phyloP scores from a whole-genome alignment of 495 filamentous ascomycete species.

The Hypoxylon rickii region DNA sequence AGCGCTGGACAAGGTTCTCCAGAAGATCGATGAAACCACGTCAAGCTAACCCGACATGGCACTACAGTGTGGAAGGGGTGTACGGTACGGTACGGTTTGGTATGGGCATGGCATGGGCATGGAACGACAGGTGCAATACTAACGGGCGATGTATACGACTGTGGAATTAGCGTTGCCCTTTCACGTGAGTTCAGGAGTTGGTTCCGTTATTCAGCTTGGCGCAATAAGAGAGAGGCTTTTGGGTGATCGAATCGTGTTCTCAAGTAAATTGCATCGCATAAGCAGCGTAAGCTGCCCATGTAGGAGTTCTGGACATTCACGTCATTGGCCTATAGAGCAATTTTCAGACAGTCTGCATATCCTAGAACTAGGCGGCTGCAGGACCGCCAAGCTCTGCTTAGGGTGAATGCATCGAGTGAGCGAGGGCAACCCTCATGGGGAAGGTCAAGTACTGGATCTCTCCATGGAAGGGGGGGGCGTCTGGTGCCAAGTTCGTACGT shows the following conservation, averaged over 20 bases:
- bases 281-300: slow-evolving; percentile 22
- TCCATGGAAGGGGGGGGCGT: background rate
- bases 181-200: slow-evolving; percentile 30
- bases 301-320: slow-evolving; percentile 23
- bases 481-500: background rate
- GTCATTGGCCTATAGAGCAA: slow-evolving; percentile 21
- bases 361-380: background rate
- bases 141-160: slow-evolving; percentile 1
- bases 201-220: slow-evolving; percentile 24
- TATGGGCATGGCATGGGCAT: background rate
- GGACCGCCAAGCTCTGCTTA: slow-evolving; percentile 17
- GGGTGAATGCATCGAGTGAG: slow-evolving; percentile 8
- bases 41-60: slow-evolving; percentile 21
- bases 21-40: slow-evolving; percentile 42
- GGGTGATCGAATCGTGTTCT: slow-evolving; percentile 15
- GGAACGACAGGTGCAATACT: background rate
- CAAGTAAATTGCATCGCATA: slow-evolving; percentile 21
- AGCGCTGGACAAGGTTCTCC: slow-evolving; percentile 58
- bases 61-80: too few species aligned
- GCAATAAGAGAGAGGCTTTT: slow-evolving; percentile 25
- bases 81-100: background rate
- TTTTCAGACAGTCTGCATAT: slow-evolving; percentile 7
- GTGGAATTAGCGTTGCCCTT: slow-evolving; percentile 22
- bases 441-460: slow-evolving; percentile 8
- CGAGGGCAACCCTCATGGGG: slow-evolving; percentile 12